phyloP scores from a whole-genome alignment of 345 rosid genomes.

The Streptanthus diversifolius region DNA sequence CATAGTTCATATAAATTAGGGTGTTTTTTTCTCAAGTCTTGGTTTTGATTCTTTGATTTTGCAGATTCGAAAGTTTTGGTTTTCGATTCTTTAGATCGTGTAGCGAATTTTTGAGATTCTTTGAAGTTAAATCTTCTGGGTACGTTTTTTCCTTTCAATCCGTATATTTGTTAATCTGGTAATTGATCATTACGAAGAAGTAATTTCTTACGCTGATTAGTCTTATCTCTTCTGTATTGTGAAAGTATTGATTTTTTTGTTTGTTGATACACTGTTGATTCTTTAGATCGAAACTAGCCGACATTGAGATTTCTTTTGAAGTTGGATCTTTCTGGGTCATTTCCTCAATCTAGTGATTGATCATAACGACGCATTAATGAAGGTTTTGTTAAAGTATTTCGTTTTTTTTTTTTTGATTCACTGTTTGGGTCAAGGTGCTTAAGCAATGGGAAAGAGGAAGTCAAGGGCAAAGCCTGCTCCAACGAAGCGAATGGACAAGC shows the following conservation, averaged over 20 bases:
- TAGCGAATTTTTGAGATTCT: not conserved
- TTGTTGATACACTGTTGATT: not conserved
- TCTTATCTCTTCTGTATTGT: not conserved
- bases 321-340: not conserved
- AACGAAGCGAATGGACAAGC: slow-evolving; percentile 89
- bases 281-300: not conserved
- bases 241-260: not conserved
- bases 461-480: slow-evolving; percentile 95
- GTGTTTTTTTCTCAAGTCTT: not conserved
- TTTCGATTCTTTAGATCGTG: not conserved
- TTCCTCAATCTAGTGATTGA: not conserved
- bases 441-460: slow-evolving; percentile 91
- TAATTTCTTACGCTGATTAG: not conserved
- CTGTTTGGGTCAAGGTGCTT: not conserved
- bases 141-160: not conserved
- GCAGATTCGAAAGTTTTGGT: not conserved
- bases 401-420: not conserved
- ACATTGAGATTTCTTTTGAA: not conserved
- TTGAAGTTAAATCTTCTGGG: not conserved
- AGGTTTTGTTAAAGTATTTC: not conserved
- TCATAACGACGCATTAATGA: not conserved
- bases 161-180: too few relatives aligned
- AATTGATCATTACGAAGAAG: too few relatives aligned
- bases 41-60: not conserved
- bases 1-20: not conserved